Evolutionary conservation across 345 rosid genomes (phyloP).

Genomic region (Eucalyptus curtisii): DNA sequence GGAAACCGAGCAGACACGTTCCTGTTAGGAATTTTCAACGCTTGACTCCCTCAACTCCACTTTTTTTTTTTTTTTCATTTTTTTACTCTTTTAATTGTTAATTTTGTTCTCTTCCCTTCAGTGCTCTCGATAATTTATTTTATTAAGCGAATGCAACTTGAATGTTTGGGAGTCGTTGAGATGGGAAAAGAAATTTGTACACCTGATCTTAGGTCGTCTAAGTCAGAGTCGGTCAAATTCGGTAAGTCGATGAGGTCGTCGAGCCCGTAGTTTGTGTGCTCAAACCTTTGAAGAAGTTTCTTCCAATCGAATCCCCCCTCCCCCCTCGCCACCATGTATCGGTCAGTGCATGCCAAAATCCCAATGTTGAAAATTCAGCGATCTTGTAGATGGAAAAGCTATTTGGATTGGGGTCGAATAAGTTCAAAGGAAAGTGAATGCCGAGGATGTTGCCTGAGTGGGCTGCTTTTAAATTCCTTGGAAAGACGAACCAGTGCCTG

Average conservation of each 20-base stretch:
- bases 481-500: background rate
- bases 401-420: background rate
- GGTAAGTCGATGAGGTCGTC: background rate
- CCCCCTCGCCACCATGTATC: background rate
- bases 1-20: background rate
- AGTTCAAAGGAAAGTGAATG: background rate
- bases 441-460: background rate
- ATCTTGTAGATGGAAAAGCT: background rate
- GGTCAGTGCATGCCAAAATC: background rate
- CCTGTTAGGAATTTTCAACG: background rate
- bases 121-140: background rate
- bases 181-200: background rate
- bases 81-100: background rate
- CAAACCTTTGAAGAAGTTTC: background rate
- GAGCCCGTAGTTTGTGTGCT: background rate
- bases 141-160: background rate
- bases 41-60: background rate
- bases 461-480: background rate
- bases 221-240: background rate
- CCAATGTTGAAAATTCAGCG: background rate
- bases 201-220: too few relatives aligned
- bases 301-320: too few relatives aligned
- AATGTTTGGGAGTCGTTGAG: background rate
- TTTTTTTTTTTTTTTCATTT: fast-evolving
- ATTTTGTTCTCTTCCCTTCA: background rate